Evolutionary conservation across 169 alveolate species (phyloP), one percentile per base, ranked within the genome.

Genomic region (Plasmodium gonderi): DNA sequence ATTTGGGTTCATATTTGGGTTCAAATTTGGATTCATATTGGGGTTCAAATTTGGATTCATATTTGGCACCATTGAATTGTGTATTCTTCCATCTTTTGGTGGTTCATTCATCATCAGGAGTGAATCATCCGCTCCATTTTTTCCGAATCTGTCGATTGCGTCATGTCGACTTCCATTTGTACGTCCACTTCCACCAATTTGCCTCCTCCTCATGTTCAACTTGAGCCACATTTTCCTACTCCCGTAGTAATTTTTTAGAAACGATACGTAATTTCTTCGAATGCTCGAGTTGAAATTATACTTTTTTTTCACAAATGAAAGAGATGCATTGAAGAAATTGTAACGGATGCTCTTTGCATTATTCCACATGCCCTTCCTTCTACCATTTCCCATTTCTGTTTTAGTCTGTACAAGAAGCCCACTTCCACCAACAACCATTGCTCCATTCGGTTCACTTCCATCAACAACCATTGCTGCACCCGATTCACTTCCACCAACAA

Each of bases 241-340:
- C 12, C 64, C 40, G 31, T 80, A 80, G n/a, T 80, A 80, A 29
- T 80, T 80, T 1, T 45, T 54, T 29, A 20, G 4, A 64, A 31
- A 80, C 2, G 12, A 23, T 7, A 80, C 36, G 20, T 80, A 80
- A 64, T 65, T 64, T 26, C 31, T 80, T 80, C 91, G 38, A 17
- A 80, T 40, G 49, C 91, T 80, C 14, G 79, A 64, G 29, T 80
- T 80, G 14, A 80, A 80, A 23, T 80, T 80, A 20, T 75, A 75
- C 14, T 40, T 6, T 42, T 20, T 79, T 14, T 49, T 49, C 65
- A 49, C 67, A 54, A 31, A 51, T 5, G 45, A 33, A 29, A 8
- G 38, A 33, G 87, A 78, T 23, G 72, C 7, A 31, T 78, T 78
- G 65, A 45, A 78, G 47, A 47, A 78, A 26, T 40, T 33, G 75